Percentiles rank a stretch among this genome's conserved stretches.
Evolutionary conservation across 306 rosid genomes (phyloP).

Genomic region (Medicago ruthenica): DNA sequence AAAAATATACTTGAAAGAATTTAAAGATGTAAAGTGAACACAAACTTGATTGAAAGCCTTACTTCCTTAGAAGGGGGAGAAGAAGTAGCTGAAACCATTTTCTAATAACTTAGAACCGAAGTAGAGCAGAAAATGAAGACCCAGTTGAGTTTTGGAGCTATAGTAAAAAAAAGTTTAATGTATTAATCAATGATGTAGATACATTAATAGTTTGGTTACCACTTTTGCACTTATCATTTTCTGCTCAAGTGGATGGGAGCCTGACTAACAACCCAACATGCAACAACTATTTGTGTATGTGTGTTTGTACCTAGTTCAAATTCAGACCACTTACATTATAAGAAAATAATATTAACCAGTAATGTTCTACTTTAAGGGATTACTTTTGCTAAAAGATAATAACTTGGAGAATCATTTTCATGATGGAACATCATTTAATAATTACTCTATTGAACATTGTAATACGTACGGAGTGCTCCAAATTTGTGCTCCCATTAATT

Average conservation of each 20-base stretch:
- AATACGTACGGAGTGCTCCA: not conserved
- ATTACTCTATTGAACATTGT: not conserved
- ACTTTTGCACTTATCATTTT: slow-evolving; percentile 32
- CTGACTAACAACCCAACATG: slow-evolving; percentile 6
- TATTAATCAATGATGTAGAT: slow-evolving; percentile 36
- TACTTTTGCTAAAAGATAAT: slow-evolving; percentile 23
- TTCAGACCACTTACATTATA: slow-evolving; percentile 39
- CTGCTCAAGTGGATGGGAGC: not conserved
- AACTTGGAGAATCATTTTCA: slow-evolving; percentile 24
- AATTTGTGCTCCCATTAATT: not conserved
- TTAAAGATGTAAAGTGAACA: not conserved
- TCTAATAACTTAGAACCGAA: not conserved
- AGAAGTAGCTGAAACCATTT: slow-evolving; percentile 64
- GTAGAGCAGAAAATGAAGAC: slow-evolving; percentile 25
- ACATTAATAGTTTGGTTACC: slow-evolving; percentile 27
- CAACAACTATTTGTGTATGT: slow-evolving; percentile 4
- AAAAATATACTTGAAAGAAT: not conserved
- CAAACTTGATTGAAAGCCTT: slow-evolving; percentile 8
- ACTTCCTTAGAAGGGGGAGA: slow-evolving; percentile 61
- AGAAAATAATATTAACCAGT: slow-evolving; percentile 15
- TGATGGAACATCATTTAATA: slow-evolving; percentile 14
- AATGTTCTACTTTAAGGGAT: not conserved
- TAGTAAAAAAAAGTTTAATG: slow-evolving; percentile 1
- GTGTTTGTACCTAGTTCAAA: slow-evolving; percentile 16
- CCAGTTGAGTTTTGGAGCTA: slow-evolving; percentile 39